Percentiles rank a stretch among this genome's conserved stretches.
phyloP scores from a whole-genome alignment of 2,329 filamentous ascomycete species.

The Aspergillus pseudonomiae region DNA sequence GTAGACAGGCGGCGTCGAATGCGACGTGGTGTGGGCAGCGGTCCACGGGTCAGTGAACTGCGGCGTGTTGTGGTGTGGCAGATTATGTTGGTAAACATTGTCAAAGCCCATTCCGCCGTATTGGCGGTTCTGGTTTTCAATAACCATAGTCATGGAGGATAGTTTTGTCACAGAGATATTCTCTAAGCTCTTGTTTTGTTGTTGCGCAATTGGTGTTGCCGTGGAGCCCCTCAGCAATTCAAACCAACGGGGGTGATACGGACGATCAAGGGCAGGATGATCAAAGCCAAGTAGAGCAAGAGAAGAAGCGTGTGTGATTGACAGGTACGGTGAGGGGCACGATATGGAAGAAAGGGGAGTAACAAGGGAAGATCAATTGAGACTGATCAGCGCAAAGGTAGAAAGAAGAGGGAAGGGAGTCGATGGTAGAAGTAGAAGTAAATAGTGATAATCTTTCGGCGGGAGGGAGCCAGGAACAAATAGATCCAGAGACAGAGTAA shows the following conservation, averaged over 20 bases:
- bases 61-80: slow-evolving; percentile 62
- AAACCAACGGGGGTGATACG: slow-evolving; percentile 14
- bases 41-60: slow-evolving; percentile 93
- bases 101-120: slow-evolving; percentile 81
- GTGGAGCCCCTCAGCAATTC: slow-evolving; percentile 3
- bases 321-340: slow-evolving; percentile 4
- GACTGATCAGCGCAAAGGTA: slow-evolving; percentile 8
- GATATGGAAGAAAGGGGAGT: slow-evolving; percentile 7
- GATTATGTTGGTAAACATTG: slow-evolving; percentile 69
- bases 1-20: slow-evolving; percentile 64
- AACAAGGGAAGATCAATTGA: slow-evolving; percentile 9
- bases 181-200: not conserved
- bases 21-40: slow-evolving; percentile 59
- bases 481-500: slow-evolving; percentile 18
- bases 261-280: slow-evolving; percentile 17
- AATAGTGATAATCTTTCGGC: slow-evolving; percentile 15
- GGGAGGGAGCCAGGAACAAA: slow-evolving; percentile 12
- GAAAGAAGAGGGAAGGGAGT: not conserved
- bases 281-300: slow-evolving; percentile 8
- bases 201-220: slow-evolving; percentile 1
- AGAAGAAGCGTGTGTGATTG: not conserved
- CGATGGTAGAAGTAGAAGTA: slow-evolving; percentile 12
- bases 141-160: slow-evolving; percentile 86
- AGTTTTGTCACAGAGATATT: slow-evolving; percentile 9
- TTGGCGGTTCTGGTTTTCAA: slow-evolving; percentile 84